A percentile compares a stretch with the other conserved stretches of the same genome.
Conservation (phyloP, 176 grass and related monocot species). For the Phoenix dactylifera region DNA sequence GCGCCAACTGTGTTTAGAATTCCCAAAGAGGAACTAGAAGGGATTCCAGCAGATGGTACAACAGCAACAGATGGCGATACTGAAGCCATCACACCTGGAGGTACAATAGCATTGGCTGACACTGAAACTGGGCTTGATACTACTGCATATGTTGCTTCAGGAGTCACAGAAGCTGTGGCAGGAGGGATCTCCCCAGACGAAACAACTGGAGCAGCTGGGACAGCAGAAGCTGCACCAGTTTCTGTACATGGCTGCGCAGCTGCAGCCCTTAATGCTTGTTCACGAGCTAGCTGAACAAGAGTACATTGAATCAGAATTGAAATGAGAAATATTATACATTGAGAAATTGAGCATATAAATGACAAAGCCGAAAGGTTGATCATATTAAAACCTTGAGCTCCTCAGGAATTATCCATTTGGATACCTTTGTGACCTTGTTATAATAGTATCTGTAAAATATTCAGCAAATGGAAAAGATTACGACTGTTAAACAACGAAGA, state of each 20-base stretch:
- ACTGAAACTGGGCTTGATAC: constrained; percentile 34
- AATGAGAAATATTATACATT: too few species aligned
- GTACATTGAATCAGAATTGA: not conserved
- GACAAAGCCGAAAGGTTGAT: too few species aligned
- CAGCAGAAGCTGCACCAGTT: constrained; percentile 22
- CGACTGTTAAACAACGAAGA: too few species aligned
- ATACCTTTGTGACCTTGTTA: constrained; percentile 71
- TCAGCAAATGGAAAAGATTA: not conserved
- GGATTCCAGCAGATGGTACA: constrained; percentile 22
- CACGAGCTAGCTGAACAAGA: constrained; percentile 62
- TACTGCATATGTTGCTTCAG: constrained; percentile 17
- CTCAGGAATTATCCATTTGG: constrained; percentile 97
- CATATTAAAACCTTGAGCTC: constrained; percentile 55
- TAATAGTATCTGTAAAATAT: constrained; percentile 51
- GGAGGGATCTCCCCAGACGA: constrained; percentile 7
- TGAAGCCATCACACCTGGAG: constrained; percentile 14
- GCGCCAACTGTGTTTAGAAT: constrained; percentile 3
- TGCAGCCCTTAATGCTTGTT: constrained; percentile 57
- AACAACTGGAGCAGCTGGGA: constrained; percentile 19
- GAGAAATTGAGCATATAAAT: too few species aligned
- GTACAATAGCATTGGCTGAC: constrained; percentile 25
- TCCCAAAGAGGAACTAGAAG: constrained; percentile 22
- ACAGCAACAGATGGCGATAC: constrained; percentile 16
- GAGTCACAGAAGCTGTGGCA: not conserved
- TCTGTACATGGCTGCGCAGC: constrained; percentile 25